Conservation (phyloP, 805 yeast species). For the Brettanomyces naardenensis region DNA sequence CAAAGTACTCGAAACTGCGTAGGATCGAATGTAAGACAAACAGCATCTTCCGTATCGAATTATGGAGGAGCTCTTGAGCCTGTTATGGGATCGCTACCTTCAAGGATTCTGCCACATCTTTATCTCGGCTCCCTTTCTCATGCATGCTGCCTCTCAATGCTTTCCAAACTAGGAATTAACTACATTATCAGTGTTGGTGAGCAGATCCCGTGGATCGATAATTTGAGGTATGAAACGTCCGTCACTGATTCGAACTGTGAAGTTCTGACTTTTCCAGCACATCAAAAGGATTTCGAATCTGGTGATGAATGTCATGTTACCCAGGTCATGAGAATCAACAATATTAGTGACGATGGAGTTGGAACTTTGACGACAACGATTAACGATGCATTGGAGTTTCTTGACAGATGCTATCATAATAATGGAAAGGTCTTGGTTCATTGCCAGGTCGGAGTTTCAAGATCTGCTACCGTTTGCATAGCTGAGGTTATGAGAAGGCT, state of each 20-base stretch:
- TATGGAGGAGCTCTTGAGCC: conserved; percentile 23
- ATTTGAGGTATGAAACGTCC: conserved; percentile 11
- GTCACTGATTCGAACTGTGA: conserved; percentile 24
- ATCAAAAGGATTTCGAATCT: conserved; percentile 9
- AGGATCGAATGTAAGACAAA: background rate
- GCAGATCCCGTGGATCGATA: conserved; percentile 51
- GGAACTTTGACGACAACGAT: conserved; percentile 63
- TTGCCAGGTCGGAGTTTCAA: conserved; percentile 91
- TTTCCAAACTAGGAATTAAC: conserved; percentile 58
- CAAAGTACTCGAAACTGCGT: background rate
- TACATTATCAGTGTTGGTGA: conserved; percentile 87
- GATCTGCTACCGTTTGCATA: conserved; percentile 92
- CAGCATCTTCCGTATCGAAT: background rate
- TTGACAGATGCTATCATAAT: conserved; percentile 42
- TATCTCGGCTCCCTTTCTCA: conserved; percentile 81
- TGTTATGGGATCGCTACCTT: conserved; percentile 66
- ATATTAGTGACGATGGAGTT: conserved; percentile 86
- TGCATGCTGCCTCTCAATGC: conserved; percentile 62
- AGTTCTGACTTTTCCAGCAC: conserved; percentile 15
- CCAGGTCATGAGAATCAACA: conserved; percentile 54
- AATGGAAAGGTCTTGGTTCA: conserved; percentile 65
- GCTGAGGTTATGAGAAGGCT: conserved; percentile 87
- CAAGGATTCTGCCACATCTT: conserved; percentile 72
- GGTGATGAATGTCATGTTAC: conserved; percentile 27
- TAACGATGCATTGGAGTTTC: conserved; percentile 55